Evolutionary conservation across 1,284 basidiomycete genomes (phyloP), one percentile per base, ranked within the genome.

Genomic region (Ustilago sp.): DNA sequence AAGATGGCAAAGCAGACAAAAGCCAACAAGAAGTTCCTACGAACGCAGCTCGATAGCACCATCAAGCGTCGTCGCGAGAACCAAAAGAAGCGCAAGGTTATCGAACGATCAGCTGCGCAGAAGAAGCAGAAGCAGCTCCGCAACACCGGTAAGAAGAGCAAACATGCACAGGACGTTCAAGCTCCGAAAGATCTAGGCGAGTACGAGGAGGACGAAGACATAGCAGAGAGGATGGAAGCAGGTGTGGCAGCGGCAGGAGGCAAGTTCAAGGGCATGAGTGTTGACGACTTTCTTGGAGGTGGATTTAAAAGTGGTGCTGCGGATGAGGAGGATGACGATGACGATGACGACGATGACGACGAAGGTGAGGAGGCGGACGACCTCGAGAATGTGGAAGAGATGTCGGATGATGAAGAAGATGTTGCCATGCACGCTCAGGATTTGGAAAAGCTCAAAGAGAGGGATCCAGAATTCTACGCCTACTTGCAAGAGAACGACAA

Each of bases 401-500:
- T 83, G 59, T 76, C 78, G 19, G 83, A 82, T 56, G 69, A 82
- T 12, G 72, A 73, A 31, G 68, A 72, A n/a, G 82, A 76, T 32
- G 73, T 60, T 12, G 73, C 69, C 39, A 77, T 67, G 65, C 94
- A 96, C 87, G 87, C 93, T 53, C 86, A 91, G 53, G 92, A 98
- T 63, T 90, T 99, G n/a, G 92, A 93, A 55, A 92, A 93, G 83
- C 90, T 99, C 45, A 93, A 93, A 13, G 93, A 96, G 87, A 96
- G 94, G 86, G 97, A 99, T 86, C 96, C 96, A 19, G 96, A 98
- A 83, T 99, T 99, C 88, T 99, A 91, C 91, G 95, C 97, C 87
- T 99, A 97, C 85, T 89, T 99, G 8, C 92, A 97, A 88, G 94
- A 98, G 87, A 96, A 99, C 85, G 96, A 99, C 87, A 88, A 89